Evolutionary conservation across 1,284 basidiomycete species (phyloP).

Genomic region (Coniferiporia weirii): DNA sequence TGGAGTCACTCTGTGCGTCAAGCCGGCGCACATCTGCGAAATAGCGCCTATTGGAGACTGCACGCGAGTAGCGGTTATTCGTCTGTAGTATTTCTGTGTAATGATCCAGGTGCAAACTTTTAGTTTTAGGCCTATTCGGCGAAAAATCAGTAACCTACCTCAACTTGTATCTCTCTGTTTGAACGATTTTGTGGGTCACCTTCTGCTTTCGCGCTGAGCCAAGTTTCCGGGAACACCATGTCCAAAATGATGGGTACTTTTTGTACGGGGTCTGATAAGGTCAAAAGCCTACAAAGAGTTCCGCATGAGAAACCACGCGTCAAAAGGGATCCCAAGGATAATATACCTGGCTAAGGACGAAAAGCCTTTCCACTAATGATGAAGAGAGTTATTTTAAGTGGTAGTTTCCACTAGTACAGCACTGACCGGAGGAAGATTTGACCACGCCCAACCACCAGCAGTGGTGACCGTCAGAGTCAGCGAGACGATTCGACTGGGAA

Average conservation of each 20-base stretch:
- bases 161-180: slow-evolving; percentile 54
- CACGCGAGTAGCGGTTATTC: slow-evolving; percentile 50
- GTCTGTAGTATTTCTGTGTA: slow-evolving; percentile 44
- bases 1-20: slow-evolving; percentile 63
- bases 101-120: not conserved
- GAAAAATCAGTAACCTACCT: slow-evolving; percentile 31
- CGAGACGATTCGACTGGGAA: slow-evolving; percentile 63
- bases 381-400: not conserved
- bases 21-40: slow-evolving; percentile 70
- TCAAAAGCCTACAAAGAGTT: slow-evolving; percentile 31
- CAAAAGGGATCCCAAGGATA: not conserved
- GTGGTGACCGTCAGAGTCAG: slow-evolving; percentile 69
- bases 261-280: slow-evolving; percentile 44
- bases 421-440: slow-evolving; percentile 57
- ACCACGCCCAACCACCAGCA: slow-evolving; percentile 52
- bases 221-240: slow-evolving; percentile 57
- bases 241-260: slow-evolving; percentile 52
- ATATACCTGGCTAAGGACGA: slow-evolving; percentile 31
- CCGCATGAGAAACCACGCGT: not conserved
- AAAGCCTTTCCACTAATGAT: slow-evolving; percentile 40
- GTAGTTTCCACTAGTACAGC: slow-evolving; percentile 1
- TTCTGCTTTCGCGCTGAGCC: slow-evolving; percentile 49
- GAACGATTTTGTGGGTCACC: slow-evolving; percentile 49
- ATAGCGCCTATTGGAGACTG: slow-evolving; percentile 62
- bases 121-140: not conserved